Evolutionary conservation across 345 rosid genomes (phyloP).

Genomic region (Gossypium mustelinum): DNA sequence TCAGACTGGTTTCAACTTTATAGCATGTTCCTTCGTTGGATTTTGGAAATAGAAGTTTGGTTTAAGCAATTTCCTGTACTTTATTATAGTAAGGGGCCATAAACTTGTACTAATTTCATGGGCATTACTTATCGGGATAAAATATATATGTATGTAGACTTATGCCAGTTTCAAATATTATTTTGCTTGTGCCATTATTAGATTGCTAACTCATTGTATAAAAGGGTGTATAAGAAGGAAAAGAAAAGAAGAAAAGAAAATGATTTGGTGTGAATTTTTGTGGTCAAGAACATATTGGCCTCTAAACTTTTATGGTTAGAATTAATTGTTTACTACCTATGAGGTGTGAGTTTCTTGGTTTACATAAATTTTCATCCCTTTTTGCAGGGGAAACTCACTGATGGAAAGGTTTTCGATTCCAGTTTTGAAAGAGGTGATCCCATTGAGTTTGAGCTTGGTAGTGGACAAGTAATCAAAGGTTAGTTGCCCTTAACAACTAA

Average conservation of each 20-base stretch:
- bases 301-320: not conserved
- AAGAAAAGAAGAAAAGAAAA: not conserved
- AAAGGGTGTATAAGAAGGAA: not conserved
- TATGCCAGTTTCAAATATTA: not conserved
- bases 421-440: constrained; percentile 98
- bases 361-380: not conserved
- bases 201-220: not conserved
- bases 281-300: not conserved
- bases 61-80: not conserved
- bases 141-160: not conserved
- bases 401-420: constrained; percentile 92
- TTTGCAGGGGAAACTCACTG: constrained; percentile 80
- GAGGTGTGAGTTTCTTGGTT: constrained; percentile 3
- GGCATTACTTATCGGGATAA: not conserved
- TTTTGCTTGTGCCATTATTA: not conserved
- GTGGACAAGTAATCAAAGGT: constrained; percentile 96
- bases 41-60: not conserved
- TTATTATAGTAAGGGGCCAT: not conserved
- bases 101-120: no score
- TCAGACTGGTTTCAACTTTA: not conserved
- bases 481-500: not conserved
- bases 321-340: not conserved
- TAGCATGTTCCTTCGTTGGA: not conserved
- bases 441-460: constrained; percentile 90
- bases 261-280: not conserved